These are phyloP conservation scores for Rhizopus microsporus DNA, from an alignment of 371 early-diverging fungal genomes.

Conservation along the genomic window DNA sequence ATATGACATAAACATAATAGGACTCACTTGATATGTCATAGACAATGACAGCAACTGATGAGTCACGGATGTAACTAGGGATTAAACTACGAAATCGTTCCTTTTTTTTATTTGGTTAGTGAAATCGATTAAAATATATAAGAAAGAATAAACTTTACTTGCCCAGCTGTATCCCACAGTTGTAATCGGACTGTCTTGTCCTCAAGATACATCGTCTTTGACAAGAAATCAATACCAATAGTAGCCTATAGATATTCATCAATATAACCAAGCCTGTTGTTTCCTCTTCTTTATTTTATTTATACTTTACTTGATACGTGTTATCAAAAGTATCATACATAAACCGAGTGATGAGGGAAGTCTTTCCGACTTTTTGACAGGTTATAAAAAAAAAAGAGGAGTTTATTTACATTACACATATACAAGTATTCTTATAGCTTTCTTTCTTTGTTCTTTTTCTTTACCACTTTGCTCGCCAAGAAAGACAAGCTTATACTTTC, in stretches of 20 bases:
- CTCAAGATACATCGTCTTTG: constrained; percentile 98
- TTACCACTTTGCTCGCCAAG: constrained; percentile 97
- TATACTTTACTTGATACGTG: constrained; percentile 81
- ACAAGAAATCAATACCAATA: constrained; percentile 99
- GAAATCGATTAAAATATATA: background rate
- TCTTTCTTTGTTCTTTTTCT: constrained; percentile 1
- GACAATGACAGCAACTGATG: constrained; percentile 97
- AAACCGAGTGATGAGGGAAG: constrained; percentile 98
- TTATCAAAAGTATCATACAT: constrained; percentile 99
- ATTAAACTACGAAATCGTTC: constrained; percentile 97
- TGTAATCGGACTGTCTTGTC: constrained; percentile 97
- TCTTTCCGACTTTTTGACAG: constrained; percentile 89
- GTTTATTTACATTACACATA: background rate
- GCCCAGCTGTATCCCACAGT: constrained; percentile 99
- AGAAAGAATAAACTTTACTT: constrained; percentile 51
- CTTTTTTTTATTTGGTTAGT: constrained; percentile 30
- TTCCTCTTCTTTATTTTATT: background rate
- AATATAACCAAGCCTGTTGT: background rate
- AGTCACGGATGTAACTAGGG: constrained; percentile 98
- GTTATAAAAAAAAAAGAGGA: background rate
- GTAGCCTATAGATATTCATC: constrained; percentile 75
- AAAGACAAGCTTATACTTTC: constrained; percentile 92
- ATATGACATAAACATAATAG: background rate
- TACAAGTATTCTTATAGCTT: background rate
- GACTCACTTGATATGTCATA: constrained; percentile 72